Conservation (phyloP, 768 basidiomycete genomes). For the Auricularia sp. region DNA sequence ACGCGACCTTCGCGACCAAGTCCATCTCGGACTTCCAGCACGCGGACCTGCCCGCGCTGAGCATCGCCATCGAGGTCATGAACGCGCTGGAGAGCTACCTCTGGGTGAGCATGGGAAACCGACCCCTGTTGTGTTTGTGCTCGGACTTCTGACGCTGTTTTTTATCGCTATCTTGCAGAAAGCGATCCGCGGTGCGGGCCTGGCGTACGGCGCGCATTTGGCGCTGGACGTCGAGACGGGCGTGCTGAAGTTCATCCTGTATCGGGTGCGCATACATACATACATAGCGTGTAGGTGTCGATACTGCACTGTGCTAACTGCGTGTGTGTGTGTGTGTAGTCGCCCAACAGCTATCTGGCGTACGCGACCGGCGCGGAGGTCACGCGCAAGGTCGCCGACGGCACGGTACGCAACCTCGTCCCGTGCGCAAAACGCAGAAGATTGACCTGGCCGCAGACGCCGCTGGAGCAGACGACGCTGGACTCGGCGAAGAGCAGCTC, state of each 20-base stretch:
- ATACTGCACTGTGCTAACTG: background rate
- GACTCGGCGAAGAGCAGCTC: slow-evolving; percentile 90
- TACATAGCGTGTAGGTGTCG: background rate
- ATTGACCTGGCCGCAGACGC: slow-evolving; percentile 40
- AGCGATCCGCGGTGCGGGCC: slow-evolving; percentile 84
- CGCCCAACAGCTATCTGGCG: slow-evolving; percentile 68
- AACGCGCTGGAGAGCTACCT: slow-evolving; percentile 92
- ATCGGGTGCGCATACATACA: slow-evolving; percentile 42
- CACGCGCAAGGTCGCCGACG: slow-evolving; percentile 69
- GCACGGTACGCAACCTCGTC: slow-evolving; percentile 43
- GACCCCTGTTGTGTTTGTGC: too few species aligned
- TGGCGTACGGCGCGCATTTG: slow-evolving; percentile 87
- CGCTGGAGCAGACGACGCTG: slow-evolving; percentile 66
- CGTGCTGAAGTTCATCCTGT: slow-evolving; percentile 62
- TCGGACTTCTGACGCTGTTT: background rate
- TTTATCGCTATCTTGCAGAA: slow-evolving; percentile 36
- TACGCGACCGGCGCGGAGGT: slow-evolving; percentile 73
- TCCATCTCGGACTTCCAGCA: slow-evolving; percentile 72
- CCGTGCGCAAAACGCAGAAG: background rate
- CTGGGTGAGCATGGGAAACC: too few species aligned
- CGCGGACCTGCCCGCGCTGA: slow-evolving; percentile 74
- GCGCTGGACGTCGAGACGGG: slow-evolving; percentile 70
- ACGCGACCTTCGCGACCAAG: slow-evolving; percentile 65
- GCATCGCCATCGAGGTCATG: slow-evolving; percentile 75
- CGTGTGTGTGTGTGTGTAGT: slow-evolving; percentile 32